Evolutionary conservation across 108 stramenopile genomes (phyloP).

Genomic region (Poteriospumella lacustris): DNA sequence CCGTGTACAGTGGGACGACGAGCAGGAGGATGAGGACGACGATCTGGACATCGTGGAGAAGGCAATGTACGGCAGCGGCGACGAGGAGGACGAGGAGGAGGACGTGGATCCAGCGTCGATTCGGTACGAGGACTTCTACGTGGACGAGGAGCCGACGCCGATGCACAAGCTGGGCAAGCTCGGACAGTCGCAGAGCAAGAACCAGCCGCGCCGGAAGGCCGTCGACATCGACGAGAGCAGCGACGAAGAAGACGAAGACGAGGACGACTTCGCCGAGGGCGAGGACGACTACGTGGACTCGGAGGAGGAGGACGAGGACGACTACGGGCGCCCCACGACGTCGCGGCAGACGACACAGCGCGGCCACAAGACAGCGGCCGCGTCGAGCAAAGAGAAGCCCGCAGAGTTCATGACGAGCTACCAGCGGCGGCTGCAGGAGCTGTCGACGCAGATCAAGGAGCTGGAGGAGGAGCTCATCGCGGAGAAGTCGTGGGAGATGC

Average conservation of each 20-base stretch:
- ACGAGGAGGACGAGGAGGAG: slow-evolving; percentile 46
- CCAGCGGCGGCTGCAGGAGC: neutral
- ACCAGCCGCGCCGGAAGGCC: no score
- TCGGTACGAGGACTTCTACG: slow-evolving; percentile 74
- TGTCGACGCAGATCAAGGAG: slow-evolving; percentile 62
- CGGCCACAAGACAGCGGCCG: neutral
- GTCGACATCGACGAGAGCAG: slow-evolving; percentile 43
- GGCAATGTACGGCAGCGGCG: slow-evolving; percentile 53
- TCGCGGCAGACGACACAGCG: neutral
- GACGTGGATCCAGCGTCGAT: slow-evolving; percentile 55
- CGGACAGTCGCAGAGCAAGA: neutral
- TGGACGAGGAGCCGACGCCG: slow-evolving; percentile 51
- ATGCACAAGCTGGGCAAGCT: slow-evolving; percentile 16
- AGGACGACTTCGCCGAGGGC: slow-evolving; percentile 44
- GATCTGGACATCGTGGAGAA: slow-evolving; percentile 52
- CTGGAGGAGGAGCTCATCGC: slow-evolving; percentile 82
- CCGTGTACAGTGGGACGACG: slow-evolving; percentile 49
- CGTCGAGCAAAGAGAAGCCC: neutral
- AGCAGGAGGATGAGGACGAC: slow-evolving; percentile 53
- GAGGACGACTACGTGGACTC: slow-evolving; percentile 36
- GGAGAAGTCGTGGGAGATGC: slow-evolving; percentile 92
- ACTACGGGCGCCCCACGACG: no score
- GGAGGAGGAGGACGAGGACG: slow-evolving; percentile 10
- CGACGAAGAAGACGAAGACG: slow-evolving; percentile 50
- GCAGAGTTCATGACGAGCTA: neutral